phyloP scores from a whole-genome alignment of 306 rosid species.

The Ormosia semicastrata region DNA sequence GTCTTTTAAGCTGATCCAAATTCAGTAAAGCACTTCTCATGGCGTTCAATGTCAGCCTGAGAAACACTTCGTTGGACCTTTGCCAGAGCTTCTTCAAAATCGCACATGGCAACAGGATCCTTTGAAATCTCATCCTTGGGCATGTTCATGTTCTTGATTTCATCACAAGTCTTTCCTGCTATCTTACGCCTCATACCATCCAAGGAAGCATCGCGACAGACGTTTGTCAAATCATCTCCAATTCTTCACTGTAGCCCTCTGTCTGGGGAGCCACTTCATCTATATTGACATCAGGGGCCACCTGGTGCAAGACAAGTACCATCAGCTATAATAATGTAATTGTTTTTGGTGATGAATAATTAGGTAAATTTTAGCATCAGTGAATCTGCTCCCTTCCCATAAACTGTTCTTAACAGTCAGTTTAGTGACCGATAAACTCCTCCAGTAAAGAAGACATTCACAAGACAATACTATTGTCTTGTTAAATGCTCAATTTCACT shows the following conservation, averaged over 20 bases:
- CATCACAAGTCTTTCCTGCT: conserved; percentile 97
- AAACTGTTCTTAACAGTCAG: no score
- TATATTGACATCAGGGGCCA: conserved; percentile 76
- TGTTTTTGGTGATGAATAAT: no score
- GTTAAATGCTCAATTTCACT: background rate
- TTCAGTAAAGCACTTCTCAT: conserved; percentile 94
- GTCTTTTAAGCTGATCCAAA: conserved; percentile 76
- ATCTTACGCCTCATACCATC: conserved; percentile 99
- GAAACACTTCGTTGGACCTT: conserved; percentile 98
- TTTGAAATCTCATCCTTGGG: conserved; percentile 93
- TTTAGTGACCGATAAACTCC: no score
- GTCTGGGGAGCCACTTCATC: conserved; percentile 95
- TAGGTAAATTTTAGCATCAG: no score
- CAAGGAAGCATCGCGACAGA: conserved; percentile 94
- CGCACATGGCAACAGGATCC: conserved; percentile 98
- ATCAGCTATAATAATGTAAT: no score
- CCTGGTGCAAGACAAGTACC: conserved; percentile 46
- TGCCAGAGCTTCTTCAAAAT: conserved; percentile 88
- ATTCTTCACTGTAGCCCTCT: conserved; percentile 93
- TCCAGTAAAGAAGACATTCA: no score
- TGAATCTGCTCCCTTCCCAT: no score
- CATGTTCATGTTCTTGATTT: conserved; percentile 77
- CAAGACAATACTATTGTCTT: background rate
- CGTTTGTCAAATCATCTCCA: conserved; percentile 97
- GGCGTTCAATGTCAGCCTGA: conserved; percentile 79